Percentiles rank a stretch among this genome's conserved stretches.
phyloP scores from a whole-genome alignment of 495 filamentous ascomycete genomes.

The Aeminium ludgeri region DNA sequence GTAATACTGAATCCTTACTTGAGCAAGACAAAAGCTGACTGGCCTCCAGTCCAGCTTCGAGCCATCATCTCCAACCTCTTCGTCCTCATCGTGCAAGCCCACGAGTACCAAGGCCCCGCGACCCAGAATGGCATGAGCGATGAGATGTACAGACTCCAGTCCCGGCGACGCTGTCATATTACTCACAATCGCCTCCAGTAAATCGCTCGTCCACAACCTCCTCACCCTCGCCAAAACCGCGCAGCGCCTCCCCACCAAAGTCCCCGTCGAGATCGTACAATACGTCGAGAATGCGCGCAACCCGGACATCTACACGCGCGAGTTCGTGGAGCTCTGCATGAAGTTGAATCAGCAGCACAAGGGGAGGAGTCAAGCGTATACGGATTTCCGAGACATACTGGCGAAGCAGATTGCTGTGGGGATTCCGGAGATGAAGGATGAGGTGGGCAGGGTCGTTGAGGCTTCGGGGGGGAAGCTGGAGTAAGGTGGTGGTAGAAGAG shows the following conservation, averaged over 20 bases:
- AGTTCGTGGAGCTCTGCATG: slow-evolving; percentile 86
- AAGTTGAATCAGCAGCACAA: slow-evolving; percentile 68
- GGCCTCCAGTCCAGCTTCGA: slow-evolving; percentile 3
- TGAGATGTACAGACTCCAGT: slow-evolving; percentile 37
- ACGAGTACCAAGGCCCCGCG: slow-evolving; percentile 49
- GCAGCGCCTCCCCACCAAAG: slow-evolving; percentile 29
- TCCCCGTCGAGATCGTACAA: slow-evolving; percentile 79
- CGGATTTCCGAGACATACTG: slow-evolving; percentile 60
- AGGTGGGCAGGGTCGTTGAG: slow-evolving; percentile 47
- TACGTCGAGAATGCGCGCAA: slow-evolving; percentile 91
- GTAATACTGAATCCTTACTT: slow-evolving; percentile 20
- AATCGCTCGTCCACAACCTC: slow-evolving; percentile 27
- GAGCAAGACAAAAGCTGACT: background rate
- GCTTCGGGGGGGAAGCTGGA: slow-evolving; percentile 27
- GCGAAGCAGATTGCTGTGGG: slow-evolving; percentile 61
- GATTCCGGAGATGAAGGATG: slow-evolving; percentile 58
- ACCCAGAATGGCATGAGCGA: slow-evolving; percentile 43
- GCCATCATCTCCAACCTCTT: slow-evolving; percentile 74
- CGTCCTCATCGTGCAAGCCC: slow-evolving; percentile 58
- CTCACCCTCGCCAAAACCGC: slow-evolving; percentile 29
- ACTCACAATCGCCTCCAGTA: slow-evolving; percentile 23
- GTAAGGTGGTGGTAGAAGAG: background rate
- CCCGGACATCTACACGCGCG: slow-evolving; percentile 94
- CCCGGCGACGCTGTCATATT: slow-evolving; percentile 20
- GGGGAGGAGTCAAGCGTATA: slow-evolving; percentile 71